Evolutionary conservation across 768 basidiomycete species (phyloP).

Genomic region (Cytidiella melzeri): DNA sequence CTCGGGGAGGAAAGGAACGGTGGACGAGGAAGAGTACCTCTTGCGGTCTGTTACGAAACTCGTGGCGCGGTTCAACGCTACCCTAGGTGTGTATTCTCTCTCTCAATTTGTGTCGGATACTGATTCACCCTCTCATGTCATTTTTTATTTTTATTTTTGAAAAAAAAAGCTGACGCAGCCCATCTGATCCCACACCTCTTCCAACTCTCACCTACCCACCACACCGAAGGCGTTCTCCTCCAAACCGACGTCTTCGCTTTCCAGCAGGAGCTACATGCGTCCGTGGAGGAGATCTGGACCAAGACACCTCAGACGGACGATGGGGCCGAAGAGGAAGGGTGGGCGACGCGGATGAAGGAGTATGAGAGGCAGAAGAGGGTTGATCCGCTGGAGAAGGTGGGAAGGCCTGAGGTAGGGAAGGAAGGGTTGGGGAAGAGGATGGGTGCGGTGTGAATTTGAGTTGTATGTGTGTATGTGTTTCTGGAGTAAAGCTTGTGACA

Average conservation of each 20-base stretch:
- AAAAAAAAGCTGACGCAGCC: conserved; percentile 58
- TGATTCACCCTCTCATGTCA: no score
- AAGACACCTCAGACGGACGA: conserved; percentile 21
- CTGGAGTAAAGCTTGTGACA: no score
- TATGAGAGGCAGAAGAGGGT: conserved; percentile 19
- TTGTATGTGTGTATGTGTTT: no score
- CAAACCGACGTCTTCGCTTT: conserved; percentile 57
- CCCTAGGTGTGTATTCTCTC: conserved; percentile 46
- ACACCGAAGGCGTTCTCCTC: conserved; percentile 55
- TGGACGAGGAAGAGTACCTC: conserved; percentile 94
- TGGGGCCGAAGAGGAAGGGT: conserved; percentile 13
- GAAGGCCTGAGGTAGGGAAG: conserved; percentile 21
- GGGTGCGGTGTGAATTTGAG: neutral
- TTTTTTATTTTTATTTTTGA: no score
- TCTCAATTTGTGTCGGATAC: neutral
- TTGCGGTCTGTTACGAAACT: conserved; percentile 79
- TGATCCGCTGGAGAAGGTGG: conserved; percentile 24
- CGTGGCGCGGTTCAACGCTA: conserved; percentile 49
- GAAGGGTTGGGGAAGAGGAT: conserved; percentile 19
- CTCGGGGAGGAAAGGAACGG: conserved; percentile 88
- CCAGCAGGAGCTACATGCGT: conserved; percentile 46
- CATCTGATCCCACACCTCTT: conserved; percentile 72
- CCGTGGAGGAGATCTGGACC: conserved; percentile 65
- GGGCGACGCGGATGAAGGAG: conserved; percentile 25
- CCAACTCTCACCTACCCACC: conserved; percentile 62